These are phyloP conservation scores for Lachnellula occidentalis DNA, from an alignment of 2,329 filamentous ascomycete species.

Conservation along the genomic window DNA sequence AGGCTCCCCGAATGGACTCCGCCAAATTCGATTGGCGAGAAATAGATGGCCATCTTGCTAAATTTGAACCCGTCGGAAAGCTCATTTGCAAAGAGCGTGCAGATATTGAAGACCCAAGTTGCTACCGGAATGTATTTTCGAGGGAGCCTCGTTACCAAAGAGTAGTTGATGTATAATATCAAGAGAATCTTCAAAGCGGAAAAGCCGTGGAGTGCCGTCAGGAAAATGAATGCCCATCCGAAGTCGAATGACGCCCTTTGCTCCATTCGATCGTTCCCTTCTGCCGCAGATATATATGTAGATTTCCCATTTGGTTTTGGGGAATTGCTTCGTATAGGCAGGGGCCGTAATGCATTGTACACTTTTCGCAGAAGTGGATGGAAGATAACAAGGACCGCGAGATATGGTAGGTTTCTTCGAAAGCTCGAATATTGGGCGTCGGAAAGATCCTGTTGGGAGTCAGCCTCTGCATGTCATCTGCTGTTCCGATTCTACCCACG, in stretches of 20 bases:
- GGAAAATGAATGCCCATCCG: conserved; percentile 72
- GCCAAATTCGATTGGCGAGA: conserved; percentile 33
- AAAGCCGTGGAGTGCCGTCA: conserved; percentile 75
- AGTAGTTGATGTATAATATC: conserved; percentile 79
- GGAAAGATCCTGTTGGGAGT: conserved; percentile 64
- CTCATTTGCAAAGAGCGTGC: conserved; percentile 84
- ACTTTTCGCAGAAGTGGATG: conserved; percentile 73
- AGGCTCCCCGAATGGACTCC: conserved; percentile 2
- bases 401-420: conserved; percentile 77
- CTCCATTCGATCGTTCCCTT: conserved; percentile 53
- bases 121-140: conserved; percentile 63
- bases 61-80: conserved; percentile 72
- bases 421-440: conserved; percentile 85
- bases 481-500: conserved; percentile 41
- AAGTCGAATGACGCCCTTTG: conserved; percentile 79
- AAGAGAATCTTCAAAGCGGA: conserved; percentile 75
- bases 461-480: conserved; percentile 5
- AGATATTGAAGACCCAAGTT: conserved; percentile 89
- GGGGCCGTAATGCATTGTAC: conserved; percentile 51
- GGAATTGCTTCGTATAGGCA: conserved; percentile 17
- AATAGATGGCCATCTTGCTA: conserved; percentile 51
- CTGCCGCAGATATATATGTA: conserved; percentile 36
- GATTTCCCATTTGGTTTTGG: conserved; percentile 30
- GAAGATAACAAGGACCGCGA: conserved; percentile 65
- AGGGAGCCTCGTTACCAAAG: conserved; percentile 67